Base-by-base conservation (phyloP, 192 early-diverging fungal genomes). In the Pecoramyces ruminantium region DNA sequence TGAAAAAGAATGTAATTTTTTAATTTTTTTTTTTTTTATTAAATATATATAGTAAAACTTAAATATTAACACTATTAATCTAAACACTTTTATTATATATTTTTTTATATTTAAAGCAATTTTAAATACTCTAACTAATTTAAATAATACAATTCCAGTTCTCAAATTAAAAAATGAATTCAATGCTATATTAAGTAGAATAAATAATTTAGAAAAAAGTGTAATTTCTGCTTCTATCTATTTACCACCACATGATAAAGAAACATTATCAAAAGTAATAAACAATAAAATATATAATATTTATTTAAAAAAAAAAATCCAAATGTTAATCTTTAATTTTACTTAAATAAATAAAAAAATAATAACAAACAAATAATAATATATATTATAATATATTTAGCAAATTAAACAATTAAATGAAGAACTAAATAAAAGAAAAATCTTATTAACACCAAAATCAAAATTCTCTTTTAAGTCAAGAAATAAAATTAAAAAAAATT, bases 381-480 rank as follows among this genome's bases (percentile, higher is more conserved):
- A n/a, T n/a, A n/a, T n/a, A n/a, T n/a, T n/a, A n/a, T n/a, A n/a
- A n/a, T n/a, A n/a, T n/a, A n/a, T n/a, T 14, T 21, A 51, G 42
- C 42, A 51, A 51, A 51, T 51, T 21, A 51, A 51, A 51, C 18
- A 21, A 51, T 51, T 90, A 80, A 86, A 79, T 17, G 84, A 85
- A 67, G 82, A 82, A 29, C 79, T 89, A 28, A 85, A 82, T 29
- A 83, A 79, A 2, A 81, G 84, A 79, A 81, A 85, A 38, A 79
- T 84, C 11, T 83, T 85, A 77, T 80, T 90, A 27, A 83, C 85
- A 6, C 91, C 91, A 8, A 92, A 90, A 51, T 78, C 84, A 28
- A 92, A 92, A 82, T 93, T 93, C 79, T 92, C 93, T 1, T 93
- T 93, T 84, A 92, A 92, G 83, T 87, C 87, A 15, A 84, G 88